phyloP scores from a whole-genome alignment of 257 asterid species.

The Nicotiana knightiana region DNA sequence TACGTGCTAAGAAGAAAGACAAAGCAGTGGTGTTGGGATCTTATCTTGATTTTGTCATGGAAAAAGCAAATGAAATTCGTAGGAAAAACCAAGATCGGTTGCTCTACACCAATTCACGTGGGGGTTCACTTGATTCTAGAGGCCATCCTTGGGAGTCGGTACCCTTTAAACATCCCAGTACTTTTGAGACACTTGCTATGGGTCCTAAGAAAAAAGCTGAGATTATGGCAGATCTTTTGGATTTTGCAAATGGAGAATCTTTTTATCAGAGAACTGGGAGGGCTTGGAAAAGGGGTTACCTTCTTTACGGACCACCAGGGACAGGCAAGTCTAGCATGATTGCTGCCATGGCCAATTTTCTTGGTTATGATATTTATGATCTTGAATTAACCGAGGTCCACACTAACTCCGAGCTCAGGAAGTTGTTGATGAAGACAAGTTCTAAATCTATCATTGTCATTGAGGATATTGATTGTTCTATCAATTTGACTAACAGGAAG shows the following conservation, averaged over 20 bases:
- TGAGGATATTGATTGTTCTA: conserved; percentile 46
- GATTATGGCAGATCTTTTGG: conserved; percentile 36
- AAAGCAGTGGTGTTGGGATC: conserved; percentile 26
- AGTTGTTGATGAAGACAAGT: conserved; percentile 35
- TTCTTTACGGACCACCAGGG: conserved; percentile 43
- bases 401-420: conserved; percentile 38
- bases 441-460: conserved; percentile 42
- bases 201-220: conserved; percentile 36
- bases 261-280: conserved; percentile 41
- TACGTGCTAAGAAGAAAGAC: conserved; percentile 38
- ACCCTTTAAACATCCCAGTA: conserved; percentile 45
- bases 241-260: conserved; percentile 33
- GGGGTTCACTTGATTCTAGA: conserved; percentile 37
- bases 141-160: conserved; percentile 54
- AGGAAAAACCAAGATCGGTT: conserved; percentile 35
- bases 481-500: conserved; percentile 31
- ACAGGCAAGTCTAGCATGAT: conserved; percentile 49
- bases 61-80: conserved; percentile 32
- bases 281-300: conserved; percentile 48
- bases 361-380: conserved; percentile 47
- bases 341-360: conserved; percentile 48
- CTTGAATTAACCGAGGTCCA: conserved; percentile 42
- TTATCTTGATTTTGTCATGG: conserved; percentile 36
- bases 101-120: conserved; percentile 42
- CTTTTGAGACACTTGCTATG: conserved; percentile 41